phyloP scores from a whole-genome alignment of 2,329 filamentous ascomycete genomes.

The Juglanconis sp. region DNA sequence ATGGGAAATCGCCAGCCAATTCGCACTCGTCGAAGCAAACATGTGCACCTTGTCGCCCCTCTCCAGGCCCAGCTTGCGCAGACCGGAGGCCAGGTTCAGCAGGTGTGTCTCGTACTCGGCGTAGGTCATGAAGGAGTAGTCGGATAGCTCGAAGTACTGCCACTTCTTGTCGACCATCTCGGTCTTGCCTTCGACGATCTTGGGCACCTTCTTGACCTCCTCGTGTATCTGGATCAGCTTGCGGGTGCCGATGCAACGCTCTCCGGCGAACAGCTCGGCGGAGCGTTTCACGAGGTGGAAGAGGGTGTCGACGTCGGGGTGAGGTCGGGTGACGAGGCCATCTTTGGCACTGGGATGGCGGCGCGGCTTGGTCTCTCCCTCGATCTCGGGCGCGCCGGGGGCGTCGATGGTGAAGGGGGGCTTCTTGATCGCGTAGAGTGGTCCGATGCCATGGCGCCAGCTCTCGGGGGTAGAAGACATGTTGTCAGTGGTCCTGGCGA shows the following conservation, averaged over 20 bases:
- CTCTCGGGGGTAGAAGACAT: conserved; percentile 28
- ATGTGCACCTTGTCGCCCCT: conserved; percentile 71
- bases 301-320: conserved; percentile 69
- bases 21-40: conserved; percentile 77
- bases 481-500: conserved; percentile 7
- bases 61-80: conserved; percentile 70
- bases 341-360: conserved; percentile 70
- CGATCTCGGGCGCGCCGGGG: conserved; percentile 62
- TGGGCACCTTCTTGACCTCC: conserved; percentile 87
- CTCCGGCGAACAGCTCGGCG: conserved; percentile 59
- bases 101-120: conserved; percentile 71
- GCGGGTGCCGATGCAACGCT: conserved; percentile 66
- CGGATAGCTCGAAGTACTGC: conserved; percentile 82
- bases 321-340: conserved; percentile 62
- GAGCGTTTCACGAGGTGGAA: conserved; percentile 75
- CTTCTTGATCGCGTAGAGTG: conserved; percentile 60
- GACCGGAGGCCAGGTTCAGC: conserved; percentile 66
- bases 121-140: conserved; percentile 75
- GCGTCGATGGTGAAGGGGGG: conserved; percentile 74
- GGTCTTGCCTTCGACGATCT: conserved; percentile 78
- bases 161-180: conserved; percentile 84
- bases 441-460: conserved; percentile 38
- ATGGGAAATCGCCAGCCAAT: conserved; percentile 84
- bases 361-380: conserved; percentile 82
- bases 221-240: conserved; percentile 73